Conservation (phyloP, 768 basidiomycete species). For the Psilocybe subaeruginosa region DNA sequence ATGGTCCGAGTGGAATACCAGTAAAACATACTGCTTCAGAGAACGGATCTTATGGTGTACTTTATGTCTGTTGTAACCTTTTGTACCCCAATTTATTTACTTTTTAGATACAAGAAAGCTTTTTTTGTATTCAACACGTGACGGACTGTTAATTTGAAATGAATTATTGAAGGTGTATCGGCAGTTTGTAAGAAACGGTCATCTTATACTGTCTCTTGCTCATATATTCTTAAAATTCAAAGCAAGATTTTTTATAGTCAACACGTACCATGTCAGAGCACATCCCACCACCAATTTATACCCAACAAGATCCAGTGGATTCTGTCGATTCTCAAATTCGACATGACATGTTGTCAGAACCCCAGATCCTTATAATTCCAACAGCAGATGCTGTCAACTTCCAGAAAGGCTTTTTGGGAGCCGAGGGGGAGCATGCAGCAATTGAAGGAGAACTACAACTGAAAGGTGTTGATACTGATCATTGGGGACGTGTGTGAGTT, state of each 20-base stretch:
- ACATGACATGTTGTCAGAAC: slow-evolving; percentile 31
- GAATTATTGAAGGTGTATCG: background rate
- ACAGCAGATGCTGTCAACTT: slow-evolving; percentile 72
- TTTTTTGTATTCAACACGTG: background rate
- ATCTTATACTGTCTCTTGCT: slow-evolving; percentile 4
- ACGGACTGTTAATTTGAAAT: slow-evolving; percentile 3
- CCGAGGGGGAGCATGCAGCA: slow-evolving; percentile 79
- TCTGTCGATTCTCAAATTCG: slow-evolving; percentile 15
- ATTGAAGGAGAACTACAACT: slow-evolving; percentile 89
- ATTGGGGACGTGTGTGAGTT: slow-evolving; percentile 75
- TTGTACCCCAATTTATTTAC: slow-evolving; percentile 2
- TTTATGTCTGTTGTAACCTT: slow-evolving; percentile 21
- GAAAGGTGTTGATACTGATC: slow-evolving; percentile 63
- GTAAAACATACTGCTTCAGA: slow-evolving; percentile 24
- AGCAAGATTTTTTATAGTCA: slow-evolving; percentile 2
- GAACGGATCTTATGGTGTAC: slow-evolving; percentile 23
- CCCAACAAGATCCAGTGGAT: slow-evolving; percentile 45
- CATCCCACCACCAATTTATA: slow-evolving; percentile 63
- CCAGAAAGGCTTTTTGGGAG: slow-evolving; percentile 86
- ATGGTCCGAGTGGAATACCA: slow-evolving; percentile 73
- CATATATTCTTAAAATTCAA: background rate
- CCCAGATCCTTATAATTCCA: slow-evolving; percentile 79
- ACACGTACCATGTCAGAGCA: slow-evolving; percentile 38
- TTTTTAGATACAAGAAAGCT: background rate
- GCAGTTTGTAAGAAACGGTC: slow-evolving; percentile 10